Percentiles rank a stretch among this genome's conserved stretches.
phyloP scores from a whole-genome alignment of 768 basidiomycete genomes.

The Tulasnella sp. region DNA sequence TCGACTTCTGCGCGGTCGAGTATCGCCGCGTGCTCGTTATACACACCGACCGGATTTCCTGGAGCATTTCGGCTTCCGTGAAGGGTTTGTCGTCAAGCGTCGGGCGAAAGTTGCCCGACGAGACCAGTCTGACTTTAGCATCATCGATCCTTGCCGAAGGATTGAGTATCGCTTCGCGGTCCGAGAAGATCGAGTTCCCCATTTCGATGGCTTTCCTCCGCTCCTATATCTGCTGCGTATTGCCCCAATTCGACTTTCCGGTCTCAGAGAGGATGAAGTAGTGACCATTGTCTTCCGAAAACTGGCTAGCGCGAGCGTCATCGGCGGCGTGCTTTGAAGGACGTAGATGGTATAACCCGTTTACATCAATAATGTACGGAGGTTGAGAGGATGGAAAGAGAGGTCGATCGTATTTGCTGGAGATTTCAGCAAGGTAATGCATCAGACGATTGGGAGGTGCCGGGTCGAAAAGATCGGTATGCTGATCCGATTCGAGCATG shows the following conservation, averaged over 20 bases:
- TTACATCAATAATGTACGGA: conserved; percentile 1
- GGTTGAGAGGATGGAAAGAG: conserved; percentile 24
- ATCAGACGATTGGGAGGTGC: conserved; percentile 10
- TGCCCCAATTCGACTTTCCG: neutral
- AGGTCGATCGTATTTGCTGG: neutral
- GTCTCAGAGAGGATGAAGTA: neutral
- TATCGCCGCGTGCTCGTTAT: no score
- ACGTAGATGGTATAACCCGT: conserved; percentile 1
- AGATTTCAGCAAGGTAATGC: neutral
- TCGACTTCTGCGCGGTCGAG: no score
- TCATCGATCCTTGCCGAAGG: neutral
- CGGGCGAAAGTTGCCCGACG: neutral
- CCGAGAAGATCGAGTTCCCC: neutral
- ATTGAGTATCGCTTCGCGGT: neutral
- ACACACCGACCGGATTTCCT: no score
- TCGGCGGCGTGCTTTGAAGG: neutral
- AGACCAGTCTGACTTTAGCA: no score
- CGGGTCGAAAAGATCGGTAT: conserved; percentile 22
- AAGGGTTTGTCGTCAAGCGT: no score
- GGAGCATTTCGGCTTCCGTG: no score
- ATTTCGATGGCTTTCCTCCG: neutral
- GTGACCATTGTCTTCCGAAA: conserved; percentile 1
- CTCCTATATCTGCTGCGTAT: neutral
- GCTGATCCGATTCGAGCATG: neutral
- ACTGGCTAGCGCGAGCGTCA: neutral